Evolutionary conservation across 805 yeast species (phyloP), one percentile per base, ranked within the genome.

Genomic region (Cephaloascus albidus): DNA sequence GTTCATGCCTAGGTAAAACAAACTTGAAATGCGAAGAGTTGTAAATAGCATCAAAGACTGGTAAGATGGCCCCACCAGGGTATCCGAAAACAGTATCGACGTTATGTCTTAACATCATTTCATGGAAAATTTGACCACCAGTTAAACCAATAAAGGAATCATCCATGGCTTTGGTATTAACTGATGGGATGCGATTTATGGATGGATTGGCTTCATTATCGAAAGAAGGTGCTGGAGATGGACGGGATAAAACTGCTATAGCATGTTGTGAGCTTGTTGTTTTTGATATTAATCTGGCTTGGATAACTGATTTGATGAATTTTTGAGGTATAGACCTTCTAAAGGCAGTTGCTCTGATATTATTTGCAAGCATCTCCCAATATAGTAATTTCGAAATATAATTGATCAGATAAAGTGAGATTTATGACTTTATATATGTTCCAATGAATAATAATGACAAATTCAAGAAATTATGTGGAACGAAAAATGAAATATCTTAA

Each of bases 41-140:
- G 71, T 83, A 85, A 51, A 93, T 93, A 49, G 97, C 97, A 59
- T 93, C 98, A 57, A 84, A 93, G 19, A 93, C 98, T 12, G 98
- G 97, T 53, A 93, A 73, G 54, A 93, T 93, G 49, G 98, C 98
- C 60, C 98, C 98, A 55, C 98, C 98, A 40, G 98, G 95, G 68
- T 93, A 93, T 34, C 98, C 98, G 60, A 90, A 93, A 36, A 93
- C 78, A 43, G 96, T 87, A 61, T 93, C 97, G 42, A 93, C 98
- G 40, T 85, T 76, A 60, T 93, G 96, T 60, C 97, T 78, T 45
- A 79, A 71, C 97, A 93, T 93, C 97, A 93, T 93, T 63, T 90
- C 97, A 61, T 90, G 97, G 70, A 93, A 93, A 45, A 93, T 89
- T 65, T 93, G 93, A 51, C 98, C 98, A 47, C 98, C 98, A n/a